These are phyloP conservation scores for Xylaria curta DNA, from an alignment of 495 filamentous ascomycete genomes.

Conservation along the genomic window DNA sequence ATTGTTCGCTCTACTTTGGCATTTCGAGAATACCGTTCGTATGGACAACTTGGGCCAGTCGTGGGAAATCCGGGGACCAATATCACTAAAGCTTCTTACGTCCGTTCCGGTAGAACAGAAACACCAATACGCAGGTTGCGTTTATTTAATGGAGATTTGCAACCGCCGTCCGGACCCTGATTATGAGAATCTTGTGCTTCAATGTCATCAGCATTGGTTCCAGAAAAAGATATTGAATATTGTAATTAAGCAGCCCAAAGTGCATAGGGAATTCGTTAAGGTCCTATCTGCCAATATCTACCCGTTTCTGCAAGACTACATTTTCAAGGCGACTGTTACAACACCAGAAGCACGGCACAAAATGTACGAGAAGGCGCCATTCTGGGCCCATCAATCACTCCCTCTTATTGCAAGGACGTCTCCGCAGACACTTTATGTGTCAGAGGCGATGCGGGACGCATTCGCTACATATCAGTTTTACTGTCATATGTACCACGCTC, in stretches of 20 bases:
- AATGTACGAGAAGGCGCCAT: not conserved
- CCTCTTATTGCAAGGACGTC: not conserved
- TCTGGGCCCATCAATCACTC: not conserved
- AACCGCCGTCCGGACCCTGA: not conserved
- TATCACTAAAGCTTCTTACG: not conserved
- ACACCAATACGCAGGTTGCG: not conserved
- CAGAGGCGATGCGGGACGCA: not conserved
- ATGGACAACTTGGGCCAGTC: too few species aligned
- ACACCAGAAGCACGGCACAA: not conserved
- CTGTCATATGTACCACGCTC: not conserved
- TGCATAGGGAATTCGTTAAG: not conserved
- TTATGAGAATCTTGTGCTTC: not conserved
- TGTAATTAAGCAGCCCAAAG: too few species aligned
- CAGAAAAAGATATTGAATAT: too few species aligned
- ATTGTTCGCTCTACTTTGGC: too few species aligned
- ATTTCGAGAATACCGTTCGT: too few species aligned
- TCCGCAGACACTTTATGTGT: not conserved
- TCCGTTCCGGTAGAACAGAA: not conserved
- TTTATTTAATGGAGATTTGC: not conserved
- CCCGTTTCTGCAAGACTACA: not conserved
- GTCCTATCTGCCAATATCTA: not conserved
- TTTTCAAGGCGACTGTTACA: not conserved
- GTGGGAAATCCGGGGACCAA: too few species aligned
- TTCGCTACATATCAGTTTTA: not conserved
- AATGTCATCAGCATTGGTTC: not conserved